Evolutionary conservation across 164 flowering plant species (phyloP).

Genomic region (Sextonia rubra): DNA sequence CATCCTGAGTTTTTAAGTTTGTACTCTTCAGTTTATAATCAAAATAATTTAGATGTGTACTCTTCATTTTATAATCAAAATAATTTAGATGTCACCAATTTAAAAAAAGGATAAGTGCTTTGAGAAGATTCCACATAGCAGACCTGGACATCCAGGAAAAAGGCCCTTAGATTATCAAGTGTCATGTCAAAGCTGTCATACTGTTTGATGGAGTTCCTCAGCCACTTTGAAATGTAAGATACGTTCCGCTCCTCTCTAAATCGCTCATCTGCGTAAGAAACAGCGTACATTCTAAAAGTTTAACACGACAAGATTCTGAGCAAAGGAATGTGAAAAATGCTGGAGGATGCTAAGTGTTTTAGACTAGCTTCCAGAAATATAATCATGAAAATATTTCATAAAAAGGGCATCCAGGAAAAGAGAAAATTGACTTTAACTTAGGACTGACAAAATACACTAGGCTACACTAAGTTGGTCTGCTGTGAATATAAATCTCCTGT

Average conservation of each 20-base stretch:
- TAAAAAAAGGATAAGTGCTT: neutral
- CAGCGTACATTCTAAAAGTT: neutral
- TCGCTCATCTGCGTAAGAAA: conserved; percentile 70
- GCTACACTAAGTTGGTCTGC: too few relatives aligned
- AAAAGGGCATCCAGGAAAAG: neutral
- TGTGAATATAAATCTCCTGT: too few relatives aligned
- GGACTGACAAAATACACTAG: too few relatives aligned
- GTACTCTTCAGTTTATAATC: neutral
- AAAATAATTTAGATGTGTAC: neutral
- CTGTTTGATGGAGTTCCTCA: conserved; percentile 66
- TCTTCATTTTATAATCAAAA: neutral
- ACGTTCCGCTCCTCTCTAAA: conserved; percentile 62
- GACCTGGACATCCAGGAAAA: conserved; percentile 72
- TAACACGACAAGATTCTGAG: neutral
- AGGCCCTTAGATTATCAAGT: conserved; percentile 50
- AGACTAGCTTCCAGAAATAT: neutral
- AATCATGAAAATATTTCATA: neutral
- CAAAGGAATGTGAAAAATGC: neutral
- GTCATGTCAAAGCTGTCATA: conserved; percentile 58
- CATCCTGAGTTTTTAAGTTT: too few relatives aligned
- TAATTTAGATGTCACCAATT: neutral
- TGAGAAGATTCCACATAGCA: neutral
- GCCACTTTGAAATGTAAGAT: conserved; percentile 82
- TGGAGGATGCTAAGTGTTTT: neutral
- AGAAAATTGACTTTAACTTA: too few relatives aligned